phyloP scores from a whole-genome alignment of 2,329 filamentous ascomycete species.

The Tolypocladium ophioglossoides region DNA sequence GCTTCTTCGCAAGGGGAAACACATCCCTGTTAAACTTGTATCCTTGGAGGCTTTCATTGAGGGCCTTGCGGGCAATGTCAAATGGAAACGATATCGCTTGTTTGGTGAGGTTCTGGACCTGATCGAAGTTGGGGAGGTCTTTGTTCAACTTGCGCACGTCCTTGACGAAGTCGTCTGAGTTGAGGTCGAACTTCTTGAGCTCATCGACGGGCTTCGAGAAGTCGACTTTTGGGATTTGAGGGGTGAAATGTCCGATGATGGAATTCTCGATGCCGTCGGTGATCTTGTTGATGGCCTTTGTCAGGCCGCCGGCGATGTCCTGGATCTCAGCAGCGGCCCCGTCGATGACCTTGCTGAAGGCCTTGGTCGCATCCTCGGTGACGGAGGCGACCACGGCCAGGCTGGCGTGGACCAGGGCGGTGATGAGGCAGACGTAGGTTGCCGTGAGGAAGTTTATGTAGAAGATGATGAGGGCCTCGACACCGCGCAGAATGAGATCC shows the following conservation, averaged over 20 bases:
- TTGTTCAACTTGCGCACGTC: slow-evolving; percentile 63
- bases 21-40: slow-evolving; percentile 70
- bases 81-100: slow-evolving; percentile 70
- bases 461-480: slow-evolving; percentile 84
- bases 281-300: slow-evolving; percentile 39
- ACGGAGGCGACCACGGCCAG: slow-evolving; percentile 53
- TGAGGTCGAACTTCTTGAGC: slow-evolving; percentile 59
- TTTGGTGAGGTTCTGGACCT: slow-evolving; percentile 75
- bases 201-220: slow-evolving; percentile 53
- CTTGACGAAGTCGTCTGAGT: slow-evolving; percentile 54
- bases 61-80: slow-evolving; percentile 60
- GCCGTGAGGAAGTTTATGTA: slow-evolving; percentile 84
- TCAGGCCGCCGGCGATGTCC: slow-evolving; percentile 38
- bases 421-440: slow-evolving; percentile 84
- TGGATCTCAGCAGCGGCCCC: slow-evolving; percentile 50
- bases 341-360: slow-evolving; percentile 38
- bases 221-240: slow-evolving; percentile 44
- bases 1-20: slow-evolving; percentile 77
- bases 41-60: slow-evolving; percentile 59
- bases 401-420: slow-evolving; percentile 69
- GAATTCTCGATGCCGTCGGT: slow-evolving; percentile 27
- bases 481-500: slow-evolving; percentile 65
- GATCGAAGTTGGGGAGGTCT: slow-evolving; percentile 70
- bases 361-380: slow-evolving; percentile 40
- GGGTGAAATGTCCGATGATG: slow-evolving; percentile 39